These are phyloP conservation scores for Coriolopsis trogii DNA, from an alignment of 1,284 basidiomycete genomes.

Conservation along the genomic window DNA sequence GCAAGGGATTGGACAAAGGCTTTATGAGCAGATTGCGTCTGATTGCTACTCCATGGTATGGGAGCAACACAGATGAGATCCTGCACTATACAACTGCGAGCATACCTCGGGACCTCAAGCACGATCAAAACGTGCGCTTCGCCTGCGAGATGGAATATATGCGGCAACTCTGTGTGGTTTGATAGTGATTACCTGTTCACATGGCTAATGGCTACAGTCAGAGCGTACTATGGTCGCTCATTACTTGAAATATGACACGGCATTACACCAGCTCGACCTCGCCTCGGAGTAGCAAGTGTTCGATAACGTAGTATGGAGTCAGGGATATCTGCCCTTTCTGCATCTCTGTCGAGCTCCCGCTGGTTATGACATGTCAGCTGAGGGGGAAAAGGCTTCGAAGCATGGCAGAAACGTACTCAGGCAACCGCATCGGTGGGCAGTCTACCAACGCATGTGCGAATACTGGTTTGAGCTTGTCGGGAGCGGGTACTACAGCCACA, in stretches of 20 bases:
- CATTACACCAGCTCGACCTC: slow-evolving; percentile 70
- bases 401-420: slow-evolving; percentile 81
- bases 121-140: too few relatives aligned
- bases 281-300: slow-evolving; percentile 67
- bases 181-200: too few relatives aligned
- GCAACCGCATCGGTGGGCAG: slow-evolving; percentile 71
- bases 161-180: too few relatives aligned
- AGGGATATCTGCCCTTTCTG: slow-evolving; percentile 72
- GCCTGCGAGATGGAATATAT: too few relatives aligned
- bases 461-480: slow-evolving; percentile 74
- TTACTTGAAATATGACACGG: background rate
- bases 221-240: background rate
- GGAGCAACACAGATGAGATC: too few relatives aligned
- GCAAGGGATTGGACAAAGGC: too few relatives aligned
- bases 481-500: slow-evolving; percentile 62
- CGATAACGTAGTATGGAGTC: slow-evolving; percentile 69
- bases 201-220: background rate
- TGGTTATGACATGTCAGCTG: slow-evolving; percentile 32
- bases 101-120: too few relatives aligned
- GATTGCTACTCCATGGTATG: too few relatives aligned
- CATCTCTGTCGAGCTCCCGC: slow-evolving; percentile 65
- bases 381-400: too few relatives aligned
- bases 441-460: slow-evolving; percentile 76
- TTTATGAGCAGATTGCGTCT: too few relatives aligned
- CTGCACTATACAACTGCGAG: too few relatives aligned